Evolutionary conservation across 768 basidiomycete genomes (phyloP), one percentile per base, ranked within the genome.

Genomic region (Amanita phalloides): DNA sequence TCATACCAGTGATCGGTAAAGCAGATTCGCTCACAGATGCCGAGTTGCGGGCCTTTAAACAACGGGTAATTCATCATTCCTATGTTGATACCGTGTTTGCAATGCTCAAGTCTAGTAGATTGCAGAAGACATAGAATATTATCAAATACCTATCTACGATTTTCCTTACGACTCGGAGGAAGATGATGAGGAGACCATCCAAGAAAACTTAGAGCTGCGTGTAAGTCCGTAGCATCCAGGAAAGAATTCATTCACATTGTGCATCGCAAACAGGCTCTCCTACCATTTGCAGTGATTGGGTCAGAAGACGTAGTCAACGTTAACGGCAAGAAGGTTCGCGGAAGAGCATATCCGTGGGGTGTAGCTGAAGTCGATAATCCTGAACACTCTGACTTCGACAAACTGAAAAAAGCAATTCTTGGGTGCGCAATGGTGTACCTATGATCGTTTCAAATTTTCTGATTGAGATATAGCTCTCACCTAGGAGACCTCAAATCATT

Each of bases 101-200:
- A 33, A 33, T 20, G 45, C 28, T 51, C 9, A 41, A 42, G 5
- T 36, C 21, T 25, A 5, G 17, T 54, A 90, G 86, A 81, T 93
- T 54, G 90, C 91, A 86, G 90, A 95, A 66, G 91, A 95, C 59
- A 92, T 95, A 58, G 84, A 87, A 59, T 73, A 90, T 71, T 90
- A 90, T 66, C 78, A 82, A 53, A 93, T 94, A 57, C 89, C 90
- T 1, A 81, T 93, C 44, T 93, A 92, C 72, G 92, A 92, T 73
- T 94, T 94, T 78, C 90, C 90, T 0, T 94, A 91, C 65, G 90
- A 93, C 59, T 78, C 86, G 3, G 91, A 95, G 60, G 91, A 95
- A 67, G 91, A 95, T 58, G 91, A 94, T 60, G 87, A 91, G 62
- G 90, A 92, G 43, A 93, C 90, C 4, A 87, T 95, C 55, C 75